Base-by-base conservation (phyloP, 164 flowering plant genomes). In the Tetrastigma voinierianum region DNA sequence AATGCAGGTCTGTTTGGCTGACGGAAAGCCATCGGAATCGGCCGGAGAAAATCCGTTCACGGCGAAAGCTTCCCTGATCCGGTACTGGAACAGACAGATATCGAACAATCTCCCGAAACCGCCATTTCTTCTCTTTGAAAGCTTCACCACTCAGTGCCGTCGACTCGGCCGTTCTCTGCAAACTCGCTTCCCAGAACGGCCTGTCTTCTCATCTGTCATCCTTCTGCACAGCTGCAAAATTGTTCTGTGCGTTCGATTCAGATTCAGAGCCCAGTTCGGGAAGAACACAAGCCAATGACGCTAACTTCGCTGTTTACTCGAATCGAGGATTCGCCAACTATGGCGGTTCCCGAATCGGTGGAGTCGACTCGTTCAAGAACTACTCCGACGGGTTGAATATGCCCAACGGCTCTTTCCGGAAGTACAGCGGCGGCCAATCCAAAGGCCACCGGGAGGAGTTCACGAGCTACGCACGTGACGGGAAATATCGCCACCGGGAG, bases 351-450 rank as follows among this genome's bases (percentile, higher is more conserved):
- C 46, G 66, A 45, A 61, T 71, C 54, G 87, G 90, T 11, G 91
- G 92, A 0, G 25, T 48, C 20, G 90, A 90, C 77, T 70, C 82
- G 18, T 94, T 94, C 82, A 81, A 84, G 79, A 88, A 83, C 80
- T 93, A 93, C 82, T 91, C 97, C 0, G 83, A 74, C 44, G 78
- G 69, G 25, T 52, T 74, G 13, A 89, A 93, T 77, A 23, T 78
- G 32, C 78, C 80, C 14, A 47, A 57, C 20, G 75, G 84, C 65
- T 73, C 87, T 16, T 93, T 94, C 81, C 48, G 74, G 49, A 73
- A 82, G 0, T 93, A 93, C 86, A 82, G 90, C 78, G 63, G 79
- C 9, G 78, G 64, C 47, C n/a, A n/a, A n/a, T 66, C 96, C 1
- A 65, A 59, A 11, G 85, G 84, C 11, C 98, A 78, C 68, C 14